Percentiles rank a stretch among this genome's conserved stretches.
phyloP scores from a whole-genome alignment of 345 rosid genomes.

The Viola odorata region DNA sequence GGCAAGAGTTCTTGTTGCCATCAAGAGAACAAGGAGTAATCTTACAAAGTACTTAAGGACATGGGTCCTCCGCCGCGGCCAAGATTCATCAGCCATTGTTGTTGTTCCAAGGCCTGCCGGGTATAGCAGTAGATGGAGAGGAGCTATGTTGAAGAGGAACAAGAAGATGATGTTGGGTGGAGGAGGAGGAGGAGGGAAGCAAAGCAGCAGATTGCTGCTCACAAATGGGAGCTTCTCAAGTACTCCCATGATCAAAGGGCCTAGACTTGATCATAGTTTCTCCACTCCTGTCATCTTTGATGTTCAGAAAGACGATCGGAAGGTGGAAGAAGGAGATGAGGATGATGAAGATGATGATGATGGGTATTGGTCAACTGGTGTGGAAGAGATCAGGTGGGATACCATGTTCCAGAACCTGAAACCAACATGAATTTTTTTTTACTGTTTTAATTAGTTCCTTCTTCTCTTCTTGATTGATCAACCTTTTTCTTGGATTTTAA shows the following conservation, averaged over 20 bases:
- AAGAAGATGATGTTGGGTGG: slow-evolving; percentile 35
- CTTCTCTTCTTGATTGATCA: neutral
- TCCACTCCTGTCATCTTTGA: slow-evolving; percentile 49
- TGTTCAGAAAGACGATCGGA: slow-evolving; percentile 35
- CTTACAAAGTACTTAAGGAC: slow-evolving; percentile 42
- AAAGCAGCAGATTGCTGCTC: slow-evolving; percentile 55
- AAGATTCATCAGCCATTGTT: slow-evolving; percentile 44
- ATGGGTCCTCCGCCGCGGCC: slow-evolving; percentile 45
- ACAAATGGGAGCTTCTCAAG: slow-evolving; percentile 42
- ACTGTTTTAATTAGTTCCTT: neutral
- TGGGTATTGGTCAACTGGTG: slow-evolving; percentile 44
- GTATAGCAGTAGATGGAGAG: slow-evolving; percentile 47
- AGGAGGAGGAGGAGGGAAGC: too few relatives aligned
- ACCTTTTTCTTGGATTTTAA: neutral
- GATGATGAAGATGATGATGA: slow-evolving; percentile 23
- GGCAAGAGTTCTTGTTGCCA: slow-evolving; percentile 47
- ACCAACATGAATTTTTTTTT: slow-evolving; percentile 65
- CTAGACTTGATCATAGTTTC: slow-evolving; percentile 29
- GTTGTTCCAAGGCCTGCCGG: slow-evolving; percentile 35
- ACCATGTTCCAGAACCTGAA: slow-evolving; percentile 86
- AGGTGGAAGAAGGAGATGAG: slow-evolving; percentile 33
- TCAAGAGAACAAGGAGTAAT: slow-evolving; percentile 53
- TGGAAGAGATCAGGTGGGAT: slow-evolving; percentile 82
- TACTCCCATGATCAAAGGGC: slow-evolving; percentile 31
- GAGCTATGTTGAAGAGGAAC: slow-evolving; percentile 63